Evolutionary conservation across 768 basidiomycete genomes (phyloP).

Genomic region (Lanmaoa pseudosensibilis): DNA sequence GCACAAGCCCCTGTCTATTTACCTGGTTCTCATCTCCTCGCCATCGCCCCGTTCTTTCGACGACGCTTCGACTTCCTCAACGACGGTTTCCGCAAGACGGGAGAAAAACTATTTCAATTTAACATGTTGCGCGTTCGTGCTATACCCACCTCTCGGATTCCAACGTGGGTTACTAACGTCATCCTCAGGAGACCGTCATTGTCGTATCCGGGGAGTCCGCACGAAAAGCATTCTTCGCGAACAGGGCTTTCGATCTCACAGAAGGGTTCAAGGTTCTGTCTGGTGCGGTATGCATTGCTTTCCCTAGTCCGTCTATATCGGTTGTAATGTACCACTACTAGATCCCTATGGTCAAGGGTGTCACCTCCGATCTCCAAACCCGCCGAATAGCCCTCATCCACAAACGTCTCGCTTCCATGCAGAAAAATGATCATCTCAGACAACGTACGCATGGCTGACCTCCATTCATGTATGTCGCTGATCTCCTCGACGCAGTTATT

Average conservation of each 20-base stretch:
- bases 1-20: slow-evolving; percentile 49
- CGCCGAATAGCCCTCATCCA: slow-evolving; percentile 65
- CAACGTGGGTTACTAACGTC: slow-evolving; percentile 20
- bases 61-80: slow-evolving; percentile 70
- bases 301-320: slow-evolving; percentile 11
- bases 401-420: slow-evolving; percentile 64
- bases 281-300: slow-evolving; percentile 58
- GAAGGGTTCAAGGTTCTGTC: slow-evolving; percentile 80
- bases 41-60: slow-evolving; percentile 68
- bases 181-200: slow-evolving; percentile 64
- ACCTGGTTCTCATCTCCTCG: slow-evolving; percentile 57
- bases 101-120: slow-evolving; percentile 68
- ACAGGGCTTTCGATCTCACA: slow-evolving; percentile 70
- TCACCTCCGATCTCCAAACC: slow-evolving; percentile 68
- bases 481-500: slow-evolving; percentile 50
- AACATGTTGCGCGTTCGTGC: slow-evolving; percentile 60
- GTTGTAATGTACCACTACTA: slow-evolving; percentile 30
- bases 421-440: slow-evolving; percentile 60
- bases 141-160: slow-evolving; percentile 7
- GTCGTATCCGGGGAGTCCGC: slow-evolving; percentile 75
- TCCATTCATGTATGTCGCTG: slow-evolving; percentile 5
- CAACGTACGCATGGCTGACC: slow-evolving; percentile 46
- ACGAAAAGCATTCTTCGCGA: slow-evolving; percentile 65
- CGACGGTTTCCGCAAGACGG: slow-evolving; percentile 68
- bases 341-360: slow-evolving; percentile 76